phyloP scores from a whole-genome alignment of 2,329 filamentous ascomycete species.

The Boeremia exigua region DNA sequence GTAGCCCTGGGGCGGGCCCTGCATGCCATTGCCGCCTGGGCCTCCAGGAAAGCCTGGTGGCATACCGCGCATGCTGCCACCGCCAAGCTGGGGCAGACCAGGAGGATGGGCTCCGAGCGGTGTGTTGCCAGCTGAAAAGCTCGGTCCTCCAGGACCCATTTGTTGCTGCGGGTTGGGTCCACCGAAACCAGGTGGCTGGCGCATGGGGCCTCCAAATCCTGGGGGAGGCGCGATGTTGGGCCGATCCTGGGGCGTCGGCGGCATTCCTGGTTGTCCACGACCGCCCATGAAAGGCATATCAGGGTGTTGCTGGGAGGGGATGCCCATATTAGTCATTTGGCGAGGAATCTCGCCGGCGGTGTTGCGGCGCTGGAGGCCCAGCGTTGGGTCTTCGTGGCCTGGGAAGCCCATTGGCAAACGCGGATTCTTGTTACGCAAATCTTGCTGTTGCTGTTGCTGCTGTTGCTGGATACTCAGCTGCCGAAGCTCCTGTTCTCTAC shows the following conservation, averaged over 20 bases:
- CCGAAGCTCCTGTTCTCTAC: slow-evolving; percentile 40
- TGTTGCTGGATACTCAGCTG: slow-evolving; percentile 24
- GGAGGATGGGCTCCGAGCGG: slow-evolving; percentile 47
- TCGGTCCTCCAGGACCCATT: slow-evolving; percentile 41
- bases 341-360: slow-evolving; percentile 44
- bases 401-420: slow-evolving; percentile 43
- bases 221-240: slow-evolving; percentile 46
- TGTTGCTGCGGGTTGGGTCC: slow-evolving; percentile 37
- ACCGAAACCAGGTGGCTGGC: slow-evolving; percentile 44
- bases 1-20: slow-evolving; percentile 45
- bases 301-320: slow-evolving; percentile 47
- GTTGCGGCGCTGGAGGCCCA: slow-evolving; percentile 46
- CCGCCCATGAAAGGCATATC: slow-evolving; percentile 45
- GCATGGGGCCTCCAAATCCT: slow-evolving; percentile 45
- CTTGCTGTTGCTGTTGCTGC: slow-evolving; percentile 43
- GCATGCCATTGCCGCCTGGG: slow-evolving; percentile 41
- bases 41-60: slow-evolving; percentile 26
- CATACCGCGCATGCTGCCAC: slow-evolving; percentile 35
- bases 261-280: slow-evolving; percentile 44
- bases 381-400: slow-evolving; percentile 41
- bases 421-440: slow-evolving; percentile 41
- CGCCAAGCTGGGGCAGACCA: slow-evolving; percentile 39
- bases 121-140: slow-evolving; percentile 47
- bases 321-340: slow-evolving; percentile 50
- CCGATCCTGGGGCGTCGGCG: slow-evolving; percentile 45